These are phyloP conservation scores for Leccinum fallax DNA, from an alignment of 1,284 basidiomycete species.

Conservation along the genomic window DNA sequence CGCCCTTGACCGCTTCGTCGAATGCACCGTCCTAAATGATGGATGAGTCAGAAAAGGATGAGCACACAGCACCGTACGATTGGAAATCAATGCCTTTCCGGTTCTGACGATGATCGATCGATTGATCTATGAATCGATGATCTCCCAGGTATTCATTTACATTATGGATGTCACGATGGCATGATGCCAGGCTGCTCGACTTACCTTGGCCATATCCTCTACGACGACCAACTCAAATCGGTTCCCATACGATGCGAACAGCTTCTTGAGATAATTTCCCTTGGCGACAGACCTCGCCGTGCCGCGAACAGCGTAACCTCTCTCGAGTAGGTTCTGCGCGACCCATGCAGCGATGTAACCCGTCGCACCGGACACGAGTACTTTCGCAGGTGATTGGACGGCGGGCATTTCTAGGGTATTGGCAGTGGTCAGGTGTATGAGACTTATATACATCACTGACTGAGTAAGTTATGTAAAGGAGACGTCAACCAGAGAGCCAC, in stretches of 20 bases:
- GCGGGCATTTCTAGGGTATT: not conserved
- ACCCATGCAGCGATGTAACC: not conserved
- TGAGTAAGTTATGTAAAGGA: not conserved
- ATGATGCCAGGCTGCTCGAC: not conserved
- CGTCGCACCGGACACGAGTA: not conserved
- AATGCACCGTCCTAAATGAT: slow-evolving; percentile 28
- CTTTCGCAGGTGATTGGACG: not conserved
- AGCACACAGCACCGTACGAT: not conserved
- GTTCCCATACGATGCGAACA: not conserved
- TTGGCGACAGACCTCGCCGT: not conserved
- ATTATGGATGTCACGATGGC: not conserved
- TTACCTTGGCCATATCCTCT: not conserved
- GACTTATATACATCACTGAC: not conserved
- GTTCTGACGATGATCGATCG: not conserved
- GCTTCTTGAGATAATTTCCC: not conserved
- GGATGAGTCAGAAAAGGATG: not conserved
- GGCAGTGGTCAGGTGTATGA: not conserved
- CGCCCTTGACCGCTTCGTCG: slow-evolving; percentile 64
- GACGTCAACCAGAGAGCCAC: not conserved
- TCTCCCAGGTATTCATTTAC: not conserved
- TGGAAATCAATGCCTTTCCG: not conserved
- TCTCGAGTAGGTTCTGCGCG: not conserved
- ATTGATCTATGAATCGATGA: not conserved
- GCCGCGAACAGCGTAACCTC: not conserved
- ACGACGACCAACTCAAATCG: not conserved